Evolutionary conservation across 306 rosid genomes (phyloP).

Genomic region (Sicyos baderoa): DNA sequence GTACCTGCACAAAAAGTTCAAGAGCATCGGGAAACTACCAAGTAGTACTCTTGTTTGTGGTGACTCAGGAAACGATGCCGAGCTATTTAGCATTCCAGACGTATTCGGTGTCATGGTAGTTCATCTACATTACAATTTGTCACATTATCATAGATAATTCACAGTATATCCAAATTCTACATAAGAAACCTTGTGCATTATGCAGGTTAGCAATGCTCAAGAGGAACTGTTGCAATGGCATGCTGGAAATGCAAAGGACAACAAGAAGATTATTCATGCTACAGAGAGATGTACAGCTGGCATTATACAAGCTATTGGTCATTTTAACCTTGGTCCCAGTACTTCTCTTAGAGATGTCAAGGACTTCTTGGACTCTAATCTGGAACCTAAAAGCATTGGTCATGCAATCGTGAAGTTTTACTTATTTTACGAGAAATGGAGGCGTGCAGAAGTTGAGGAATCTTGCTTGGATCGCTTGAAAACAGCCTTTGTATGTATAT

Average conservation of each 20-base stretch:
- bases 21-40: slow-evolving; percentile 58
- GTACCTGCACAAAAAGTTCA: slow-evolving; percentile 70
- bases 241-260: slow-evolving; percentile 69
- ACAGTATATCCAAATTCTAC: neutral
- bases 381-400: slow-evolving; percentile 36
- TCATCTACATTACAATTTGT: slow-evolving; percentile 17
- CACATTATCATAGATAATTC: neutral
- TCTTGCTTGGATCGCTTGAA: slow-evolving; percentile 43
- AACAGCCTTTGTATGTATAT: slow-evolving; percentile 47
- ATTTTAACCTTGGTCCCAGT: slow-evolving; percentile 65
- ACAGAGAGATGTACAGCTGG: slow-evolving; percentile 94
- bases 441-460: slow-evolving; percentile 71
- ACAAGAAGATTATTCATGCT: slow-evolving; percentile 78
- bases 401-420: slow-evolving; percentile 48
- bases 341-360: slow-evolving; percentile 62
- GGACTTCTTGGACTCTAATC: slow-evolving; percentile 28
- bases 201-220: slow-evolving; percentile 93
- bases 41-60: slow-evolving; percentile 82
- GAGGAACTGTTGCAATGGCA: slow-evolving; percentile 92
- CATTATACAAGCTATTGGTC: slow-evolving; percentile 86
- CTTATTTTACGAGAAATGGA: slow-evolving; percentile 71
- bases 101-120: slow-evolving; percentile 89
- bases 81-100: slow-evolving; percentile 81
- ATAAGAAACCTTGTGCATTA: slow-evolving; percentile 8
- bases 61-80: slow-evolving; percentile 97